Evolutionary conservation across 371 early-diverging fungal species (phyloP), one percentile per base, ranked within the genome.

Genomic region (Mortierella sp.): DNA sequence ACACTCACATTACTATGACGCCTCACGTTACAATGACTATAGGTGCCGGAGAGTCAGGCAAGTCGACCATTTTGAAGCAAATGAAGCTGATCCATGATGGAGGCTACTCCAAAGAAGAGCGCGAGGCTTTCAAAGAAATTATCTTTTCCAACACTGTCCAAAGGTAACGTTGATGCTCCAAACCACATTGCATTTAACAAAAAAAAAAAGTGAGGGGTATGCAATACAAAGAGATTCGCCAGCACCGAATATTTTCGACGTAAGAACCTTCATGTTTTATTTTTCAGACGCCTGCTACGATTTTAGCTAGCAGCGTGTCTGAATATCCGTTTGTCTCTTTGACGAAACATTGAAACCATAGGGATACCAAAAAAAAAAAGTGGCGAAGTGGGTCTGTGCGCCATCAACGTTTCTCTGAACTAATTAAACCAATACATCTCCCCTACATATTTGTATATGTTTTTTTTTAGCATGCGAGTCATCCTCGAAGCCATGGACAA

Each of bases 21-120:
- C 21, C 30, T 23, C 17, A 44, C 11, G 19, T 58, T 4, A 27
- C 17, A 12, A 12, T 21, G 0, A 21, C 30, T 11, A 23, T 72
- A 96, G 97, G 98, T 65, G 95, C 97, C 28, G 99, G 99, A 71
- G 99, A 98, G 86, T 96, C 97, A 6, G 98, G 98, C 31, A 98
- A 98, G 84, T 92, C 93, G 26, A 98, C 98, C 14, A 94, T 98
- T 64, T 79, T 98, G 52, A 98, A 98, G 80, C 97, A 98, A 80
- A 97, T 98, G 96, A 94, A 94, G 78, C 83, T 97, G 44, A 98
- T 98, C 64, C 97, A 97, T 78, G 95, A 92, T 65, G 91, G 89
- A 62, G 95, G 97, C 9, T 98, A 96, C 84, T 87, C 92, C 55
- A 78, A 80, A 28, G 92, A 93, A 37, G 98, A 97, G 72, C 89